These are phyloP conservation scores for Phytophthora citrophthora DNA, from an alignment of 352 stramenopile genomes.

Conservation along the genomic window DNA sequence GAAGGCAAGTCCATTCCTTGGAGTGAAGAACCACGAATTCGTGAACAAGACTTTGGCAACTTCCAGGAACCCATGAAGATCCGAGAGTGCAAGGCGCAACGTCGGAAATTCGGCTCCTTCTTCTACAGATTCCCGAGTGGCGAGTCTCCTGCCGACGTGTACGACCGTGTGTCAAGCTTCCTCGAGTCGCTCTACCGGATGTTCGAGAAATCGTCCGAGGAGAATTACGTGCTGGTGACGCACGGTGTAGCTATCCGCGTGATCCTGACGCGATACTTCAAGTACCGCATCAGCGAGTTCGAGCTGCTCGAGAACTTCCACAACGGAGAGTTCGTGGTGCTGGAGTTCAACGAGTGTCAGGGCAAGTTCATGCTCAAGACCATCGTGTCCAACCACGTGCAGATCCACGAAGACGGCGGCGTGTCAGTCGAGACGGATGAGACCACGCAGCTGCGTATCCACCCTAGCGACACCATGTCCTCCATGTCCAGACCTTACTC, in stretches of 20 bases:
- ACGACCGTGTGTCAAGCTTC: slow-evolving; percentile 90
- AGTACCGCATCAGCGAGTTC: slow-evolving; percentile 87
- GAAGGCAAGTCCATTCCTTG: slow-evolving; percentile 66
- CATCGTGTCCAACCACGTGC: slow-evolving; percentile 70
- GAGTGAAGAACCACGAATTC: slow-evolving; percentile 86
- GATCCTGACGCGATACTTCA: slow-evolving; percentile 91
- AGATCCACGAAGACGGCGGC: slow-evolving; percentile 47
- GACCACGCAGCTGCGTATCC: slow-evolving; percentile 54
- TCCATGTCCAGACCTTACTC: slow-evolving; percentile 57
- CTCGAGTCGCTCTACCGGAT: slow-evolving; percentile 88
- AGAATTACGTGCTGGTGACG: slow-evolving; percentile 89
- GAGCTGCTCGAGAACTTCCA: slow-evolving; percentile 87
- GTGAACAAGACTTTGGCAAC: slow-evolving; percentile 92
- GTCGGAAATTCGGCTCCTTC: slow-evolving; percentile 83
- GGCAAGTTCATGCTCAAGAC: slow-evolving; percentile 69
- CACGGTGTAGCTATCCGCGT: slow-evolving; percentile 89
- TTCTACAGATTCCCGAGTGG: slow-evolving; percentile 91
- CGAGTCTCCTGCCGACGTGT: slow-evolving; percentile 88
- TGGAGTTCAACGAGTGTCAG: slow-evolving; percentile 73
- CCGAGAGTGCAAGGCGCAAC: slow-evolving; percentile 80
- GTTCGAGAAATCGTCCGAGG: slow-evolving; percentile 79
- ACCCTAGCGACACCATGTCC: slow-evolving; percentile 51
- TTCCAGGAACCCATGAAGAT: slow-evolving; percentile 88
- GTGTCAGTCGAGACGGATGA: slow-evolving; percentile 56
- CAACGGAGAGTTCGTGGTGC: slow-evolving; percentile 85